Evolutionary conservation across 805 yeast species (phyloP).

Genomic region (Hagleromyces aurorensis): DNA sequence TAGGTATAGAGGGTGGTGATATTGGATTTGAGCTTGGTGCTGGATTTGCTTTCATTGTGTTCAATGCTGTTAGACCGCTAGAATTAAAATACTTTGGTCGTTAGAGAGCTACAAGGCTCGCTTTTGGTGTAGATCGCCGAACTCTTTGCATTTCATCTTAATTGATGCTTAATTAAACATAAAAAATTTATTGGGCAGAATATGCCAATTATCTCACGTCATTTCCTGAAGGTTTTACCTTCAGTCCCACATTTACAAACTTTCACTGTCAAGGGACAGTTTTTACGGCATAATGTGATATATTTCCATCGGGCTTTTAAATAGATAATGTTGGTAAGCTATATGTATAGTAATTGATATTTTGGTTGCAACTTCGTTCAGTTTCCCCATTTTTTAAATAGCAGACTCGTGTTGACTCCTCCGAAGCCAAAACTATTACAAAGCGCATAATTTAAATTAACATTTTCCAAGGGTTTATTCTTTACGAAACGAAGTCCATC

Average conservation of each 20-base stretch:
- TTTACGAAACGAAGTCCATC: slow-evolving; percentile 49
- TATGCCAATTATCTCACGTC: no score
- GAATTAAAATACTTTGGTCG: slow-evolving; percentile 56
- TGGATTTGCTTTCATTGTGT: slow-evolving; percentile 58
- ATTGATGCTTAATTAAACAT: no score
- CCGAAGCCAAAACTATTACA: slow-evolving; percentile 97
- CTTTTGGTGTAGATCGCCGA: no score
- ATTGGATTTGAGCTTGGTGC: slow-evolving; percentile 76
- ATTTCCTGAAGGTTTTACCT: no score
- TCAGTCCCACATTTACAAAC: no score
- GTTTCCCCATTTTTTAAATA: slow-evolving; percentile 35
- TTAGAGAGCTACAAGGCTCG: slow-evolving; percentile 11
- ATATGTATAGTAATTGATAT: no score
- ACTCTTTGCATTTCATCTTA: no score
- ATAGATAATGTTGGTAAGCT: no score
- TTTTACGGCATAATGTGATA: no score
- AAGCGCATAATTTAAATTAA: slow-evolving; percentile 49
- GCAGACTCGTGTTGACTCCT: slow-evolving; percentile 80
- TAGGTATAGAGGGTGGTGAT: slow-evolving; percentile 73
- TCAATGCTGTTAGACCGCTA: slow-evolving; percentile 48
- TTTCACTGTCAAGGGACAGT: no score
- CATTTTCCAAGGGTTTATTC: slow-evolving; percentile 34
- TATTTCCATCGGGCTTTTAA: no score
- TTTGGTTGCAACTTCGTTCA: slow-evolving; percentile 1
- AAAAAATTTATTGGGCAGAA: no score